These are phyloP conservation scores for Coffea canephora DNA, from an alignment of 257 asterid genomes.

Conservation along the genomic window DNA sequence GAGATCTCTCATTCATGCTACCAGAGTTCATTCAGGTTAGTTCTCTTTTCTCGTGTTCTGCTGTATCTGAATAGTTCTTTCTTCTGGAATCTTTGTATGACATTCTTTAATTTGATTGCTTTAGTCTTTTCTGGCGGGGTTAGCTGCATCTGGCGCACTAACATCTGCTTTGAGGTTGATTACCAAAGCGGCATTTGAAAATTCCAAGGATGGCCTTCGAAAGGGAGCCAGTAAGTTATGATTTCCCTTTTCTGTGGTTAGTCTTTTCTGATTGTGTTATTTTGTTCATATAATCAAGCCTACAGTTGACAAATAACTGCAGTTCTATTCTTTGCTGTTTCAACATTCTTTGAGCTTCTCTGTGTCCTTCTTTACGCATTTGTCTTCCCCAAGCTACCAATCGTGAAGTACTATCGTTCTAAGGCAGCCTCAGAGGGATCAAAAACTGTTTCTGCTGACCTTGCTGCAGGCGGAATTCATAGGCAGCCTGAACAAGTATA, in stretches of 20 bases:
- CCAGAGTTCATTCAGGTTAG: constrained; percentile 44
- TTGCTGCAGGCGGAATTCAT: constrained; percentile 39
- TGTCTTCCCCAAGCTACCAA: constrained; percentile 41
- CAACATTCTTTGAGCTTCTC: constrained; percentile 40
- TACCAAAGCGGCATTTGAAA: constrained; percentile 40
- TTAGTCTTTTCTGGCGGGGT: constrained; percentile 44
- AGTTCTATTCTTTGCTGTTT: constrained; percentile 39
- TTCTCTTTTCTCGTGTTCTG: background rate
- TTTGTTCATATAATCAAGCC: background rate
- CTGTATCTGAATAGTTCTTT: background rate
- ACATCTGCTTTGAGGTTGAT: constrained; percentile 43
- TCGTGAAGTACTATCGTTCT: constrained; percentile 38
- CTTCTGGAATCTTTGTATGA: background rate
- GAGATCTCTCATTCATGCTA: constrained; percentile 47
- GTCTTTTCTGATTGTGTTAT: background rate
- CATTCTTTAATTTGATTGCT: background rate
- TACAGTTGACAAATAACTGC: constrained; percentile 11
- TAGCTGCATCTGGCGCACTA: constrained; percentile 49
- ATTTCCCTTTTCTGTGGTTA: background rate
- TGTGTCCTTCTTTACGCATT: constrained; percentile 40
- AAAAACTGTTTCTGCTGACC: constrained; percentile 42
- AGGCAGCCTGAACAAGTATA: constrained; percentile 19
- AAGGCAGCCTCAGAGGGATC: constrained; percentile 51
- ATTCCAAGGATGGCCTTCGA: constrained; percentile 36
- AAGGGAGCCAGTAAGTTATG: constrained; percentile 41